These are phyloP conservation scores for Neurospora sp. DNA, from an alignment of 495 filamentous ascomycete species.

Conservation along the genomic window DNA sequence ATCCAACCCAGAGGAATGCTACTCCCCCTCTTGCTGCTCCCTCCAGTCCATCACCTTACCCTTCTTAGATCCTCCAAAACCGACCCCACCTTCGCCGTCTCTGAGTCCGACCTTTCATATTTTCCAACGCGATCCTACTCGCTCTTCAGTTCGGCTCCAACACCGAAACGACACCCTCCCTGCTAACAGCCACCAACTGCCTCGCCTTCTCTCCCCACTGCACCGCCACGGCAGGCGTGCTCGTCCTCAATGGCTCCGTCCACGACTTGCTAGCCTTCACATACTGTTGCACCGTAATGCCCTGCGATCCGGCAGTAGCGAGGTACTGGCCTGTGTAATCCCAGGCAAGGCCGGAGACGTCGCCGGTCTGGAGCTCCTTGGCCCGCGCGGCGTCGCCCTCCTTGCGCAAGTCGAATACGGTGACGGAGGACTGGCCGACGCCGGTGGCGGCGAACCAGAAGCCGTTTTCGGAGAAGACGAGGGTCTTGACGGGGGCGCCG, in stretches of 20 bases:
- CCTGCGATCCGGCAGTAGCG: constrained; percentile 67
- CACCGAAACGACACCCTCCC: constrained; percentile 62
- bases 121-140: not conserved
- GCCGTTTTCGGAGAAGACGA: constrained; percentile 95
- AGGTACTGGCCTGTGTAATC: constrained; percentile 95
- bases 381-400: constrained; percentile 60
- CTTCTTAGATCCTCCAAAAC: not conserved
- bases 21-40: not conserved
- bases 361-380: constrained; percentile 77
- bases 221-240: constrained; percentile 60
- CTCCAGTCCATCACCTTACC: not conserved
- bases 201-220: constrained; percentile 69
- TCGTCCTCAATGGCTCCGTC: constrained; percentile 75
- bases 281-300: constrained; percentile 81
- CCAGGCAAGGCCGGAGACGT: constrained; percentile 65
- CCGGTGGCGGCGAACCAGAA: constrained; percentile 79
- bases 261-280: constrained; percentile 72
- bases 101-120: not conserved
- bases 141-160: constrained; percentile 34
- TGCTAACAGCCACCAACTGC: constrained; percentile 62
- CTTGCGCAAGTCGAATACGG: constrained; percentile 87
- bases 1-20: not conserved
- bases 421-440: constrained; percentile 61
- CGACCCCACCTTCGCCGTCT: not conserved
- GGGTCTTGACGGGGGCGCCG: constrained; percentile 54